phyloP scores from a whole-genome alignment of 1,139 yeast genomes.

The Wickerhamiella pararugosa region DNA sequence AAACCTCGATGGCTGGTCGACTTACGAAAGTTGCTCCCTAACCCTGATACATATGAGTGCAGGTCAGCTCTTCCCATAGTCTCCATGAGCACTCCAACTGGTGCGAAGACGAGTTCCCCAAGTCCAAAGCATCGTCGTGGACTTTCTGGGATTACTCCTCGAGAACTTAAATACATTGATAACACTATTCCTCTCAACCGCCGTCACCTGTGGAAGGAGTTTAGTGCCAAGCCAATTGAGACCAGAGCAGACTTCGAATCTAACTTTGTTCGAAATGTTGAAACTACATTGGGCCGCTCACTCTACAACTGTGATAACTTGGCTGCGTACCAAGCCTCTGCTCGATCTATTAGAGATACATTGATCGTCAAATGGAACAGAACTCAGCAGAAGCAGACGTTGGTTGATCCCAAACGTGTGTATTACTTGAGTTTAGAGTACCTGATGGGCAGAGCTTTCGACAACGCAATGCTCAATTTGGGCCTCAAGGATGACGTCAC shows the following conservation, averaged over 20 bases:
- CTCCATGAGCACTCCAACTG: no score
- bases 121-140: slow-evolving; percentile 35
- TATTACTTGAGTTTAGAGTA: slow-evolving; percentile 82
- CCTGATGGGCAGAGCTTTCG: slow-evolving; percentile 90
- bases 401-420: slow-evolving; percentile 72
- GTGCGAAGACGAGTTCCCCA: background rate
- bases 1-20: no score
- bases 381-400: slow-evolving; percentile 80
- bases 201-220: slow-evolving; percentile 62
- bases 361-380: slow-evolving; percentile 81
- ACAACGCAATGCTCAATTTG: slow-evolving; percentile 79
- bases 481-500: slow-evolving; percentile 39
- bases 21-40: no score
- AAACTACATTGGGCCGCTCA: slow-evolving; percentile 76
- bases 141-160: slow-evolving; percentile 80
- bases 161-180: slow-evolving; percentile 72
- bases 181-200: slow-evolving; percentile 67
- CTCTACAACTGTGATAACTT: slow-evolving; percentile 81
- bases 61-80: no score
- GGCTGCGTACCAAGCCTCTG: slow-evolving; percentile 87
- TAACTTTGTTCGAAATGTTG: slow-evolving; percentile 71
- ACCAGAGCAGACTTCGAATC: slow-evolving; percentile 48
- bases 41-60: no score
- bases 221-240: slow-evolving; percentile 37
- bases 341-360: slow-evolving; percentile 64